Percentiles rank a stretch among this genome's conserved stretches.
phyloP scores from a whole-genome alignment of 139 green algal genomes.

The Spirogloea muscicola region DNA sequence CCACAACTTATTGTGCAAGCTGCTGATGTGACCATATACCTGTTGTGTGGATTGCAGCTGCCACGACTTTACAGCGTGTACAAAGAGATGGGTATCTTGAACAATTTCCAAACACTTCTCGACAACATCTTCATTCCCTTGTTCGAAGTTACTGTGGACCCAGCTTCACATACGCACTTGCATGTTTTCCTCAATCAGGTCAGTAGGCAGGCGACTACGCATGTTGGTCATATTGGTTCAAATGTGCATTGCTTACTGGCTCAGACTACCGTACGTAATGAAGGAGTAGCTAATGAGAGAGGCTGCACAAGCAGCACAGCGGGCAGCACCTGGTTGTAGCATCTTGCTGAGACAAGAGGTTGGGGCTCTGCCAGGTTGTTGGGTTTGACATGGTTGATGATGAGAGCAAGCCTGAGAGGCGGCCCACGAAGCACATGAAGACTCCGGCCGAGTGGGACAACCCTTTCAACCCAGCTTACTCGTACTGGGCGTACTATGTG shows the following conservation, averaged over 20 bases:
- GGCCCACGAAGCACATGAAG: slow-evolving; percentile 87
- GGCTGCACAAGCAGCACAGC: too few relatives aligned
- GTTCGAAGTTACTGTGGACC: slow-evolving; percentile 96
- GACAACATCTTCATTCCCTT: slow-evolving; percentile 94
- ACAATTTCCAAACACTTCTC: slow-evolving; percentile 76
- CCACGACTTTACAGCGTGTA: slow-evolving; percentile 95
- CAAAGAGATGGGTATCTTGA: slow-evolving; percentile 67
- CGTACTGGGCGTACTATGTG: slow-evolving; percentile 98
- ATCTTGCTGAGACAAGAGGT: too few relatives aligned
- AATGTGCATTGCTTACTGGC: too few relatives aligned
- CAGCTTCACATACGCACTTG: slow-evolving; percentile 89
- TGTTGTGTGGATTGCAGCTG: slow-evolving; percentile 49
- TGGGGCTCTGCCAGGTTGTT: slow-evolving; percentile 78
- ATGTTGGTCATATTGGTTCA: too few relatives aligned
- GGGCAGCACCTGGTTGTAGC: too few relatives aligned
- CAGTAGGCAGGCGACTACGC: too few relatives aligned
- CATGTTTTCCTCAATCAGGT: slow-evolving; percentile 83
- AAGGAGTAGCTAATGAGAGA: too few relatives aligned
- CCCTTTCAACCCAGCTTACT: slow-evolving; percentile 82
- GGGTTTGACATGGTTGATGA: slow-evolving; percentile 99
- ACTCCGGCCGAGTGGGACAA: slow-evolving; percentile 67
- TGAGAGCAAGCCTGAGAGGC: slow-evolving; percentile 91
- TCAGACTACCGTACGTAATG: too few relatives aligned
- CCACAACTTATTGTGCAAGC: too few relatives aligned
- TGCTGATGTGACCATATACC: too few relatives aligned